These are phyloP conservation scores for Malassezia dermatis DNA, from an alignment of 1,284 basidiomycete species.

Conservation along the genomic window DNA sequence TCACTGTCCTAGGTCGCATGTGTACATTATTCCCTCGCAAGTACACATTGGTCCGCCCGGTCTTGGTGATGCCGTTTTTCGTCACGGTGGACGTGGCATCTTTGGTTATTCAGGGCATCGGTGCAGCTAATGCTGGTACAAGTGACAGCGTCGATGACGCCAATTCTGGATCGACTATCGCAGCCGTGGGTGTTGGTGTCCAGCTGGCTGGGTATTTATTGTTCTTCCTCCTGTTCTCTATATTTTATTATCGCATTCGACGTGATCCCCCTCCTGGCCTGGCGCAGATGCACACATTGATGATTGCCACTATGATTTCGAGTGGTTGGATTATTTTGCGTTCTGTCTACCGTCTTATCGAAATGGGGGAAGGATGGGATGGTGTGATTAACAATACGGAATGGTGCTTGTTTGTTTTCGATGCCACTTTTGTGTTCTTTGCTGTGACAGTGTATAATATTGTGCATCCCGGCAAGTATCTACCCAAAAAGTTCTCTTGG, in stretches of 20 bases:
- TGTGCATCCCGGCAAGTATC: conserved; percentile 19
- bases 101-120: conserved; percentile 23
- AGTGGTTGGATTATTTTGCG: conserved; percentile 22
- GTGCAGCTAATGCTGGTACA: conserved; percentile 19
- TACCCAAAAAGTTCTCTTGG: conserved; percentile 16
- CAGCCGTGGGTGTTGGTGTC: conserved; percentile 22
- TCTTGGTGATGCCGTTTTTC: conserved; percentile 25
- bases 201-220: conserved; percentile 21
- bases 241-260: conserved; percentile 11
- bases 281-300: neutral
- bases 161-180: conserved; percentile 18
- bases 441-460: conserved; percentile 20
- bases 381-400: conserved; percentile 25
- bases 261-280: conserved; percentile 1
- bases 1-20: conserved; percentile 21
- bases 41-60: conserved; percentile 18
- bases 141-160: conserved; percentile 16
- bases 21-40: conserved; percentile 15
- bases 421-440: conserved; percentile 17
- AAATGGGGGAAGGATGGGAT: conserved; percentile 26
- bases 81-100: conserved; percentile 25
- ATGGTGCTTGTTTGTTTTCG: conserved; percentile 24
- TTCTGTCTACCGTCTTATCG: conserved; percentile 23
- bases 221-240: conserved; percentile 20
- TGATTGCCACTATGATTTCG: conserved; percentile 19